Conservation (phyloP, 805 yeast species). For the Yarrowia bubula region DNA sequence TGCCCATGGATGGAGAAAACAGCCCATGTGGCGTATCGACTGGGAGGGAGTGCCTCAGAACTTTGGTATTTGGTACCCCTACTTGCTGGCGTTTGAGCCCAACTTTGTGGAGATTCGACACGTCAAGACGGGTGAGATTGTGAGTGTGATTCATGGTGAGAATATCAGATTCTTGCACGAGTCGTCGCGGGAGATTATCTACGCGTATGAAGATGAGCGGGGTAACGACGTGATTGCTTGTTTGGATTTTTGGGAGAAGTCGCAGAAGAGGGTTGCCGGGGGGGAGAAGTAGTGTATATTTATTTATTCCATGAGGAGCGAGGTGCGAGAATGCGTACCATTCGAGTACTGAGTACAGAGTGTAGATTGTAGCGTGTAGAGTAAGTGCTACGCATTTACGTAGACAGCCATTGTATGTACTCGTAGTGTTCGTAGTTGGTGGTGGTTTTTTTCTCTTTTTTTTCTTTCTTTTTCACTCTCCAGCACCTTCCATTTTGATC, state of each 20-base stretch:
- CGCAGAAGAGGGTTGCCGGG: slow-evolving; percentile 22
- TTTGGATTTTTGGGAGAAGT: slow-evolving; percentile 74
- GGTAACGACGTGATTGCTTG: slow-evolving; percentile 93
- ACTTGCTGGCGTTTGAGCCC: slow-evolving; percentile 83
- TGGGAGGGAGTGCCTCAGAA: slow-evolving; percentile 97
- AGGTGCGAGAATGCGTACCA: neutral
- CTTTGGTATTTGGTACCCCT: slow-evolving; percentile 93
- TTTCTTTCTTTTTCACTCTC: too few species aligned
- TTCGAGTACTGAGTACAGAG: too few species aligned
- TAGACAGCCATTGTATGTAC: too few species aligned
- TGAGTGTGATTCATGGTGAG: slow-evolving; percentile 88
- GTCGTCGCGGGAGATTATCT: slow-evolving; percentile 87
- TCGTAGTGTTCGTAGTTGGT: too few species aligned
- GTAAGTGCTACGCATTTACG: too few species aligned
- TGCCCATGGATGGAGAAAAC: slow-evolving; percentile 92
- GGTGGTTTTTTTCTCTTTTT: too few species aligned
- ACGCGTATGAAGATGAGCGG: slow-evolving; percentile 84
- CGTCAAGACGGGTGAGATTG: slow-evolving; percentile 79
- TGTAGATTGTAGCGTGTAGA: neutral
- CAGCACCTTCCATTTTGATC: too few species aligned
- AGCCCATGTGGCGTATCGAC: slow-evolving; percentile 87
- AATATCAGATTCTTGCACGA: slow-evolving; percentile 86
- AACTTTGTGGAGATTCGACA: slow-evolving; percentile 90
- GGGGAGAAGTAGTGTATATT: slow-evolving; percentile 11
- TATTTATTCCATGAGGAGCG: slow-evolving; percentile 1